These are phyloP conservation scores for Colletotrichum sp. DNA, from an alignment of 2,329 filamentous ascomycete genomes.

Conservation along the genomic window DNA sequence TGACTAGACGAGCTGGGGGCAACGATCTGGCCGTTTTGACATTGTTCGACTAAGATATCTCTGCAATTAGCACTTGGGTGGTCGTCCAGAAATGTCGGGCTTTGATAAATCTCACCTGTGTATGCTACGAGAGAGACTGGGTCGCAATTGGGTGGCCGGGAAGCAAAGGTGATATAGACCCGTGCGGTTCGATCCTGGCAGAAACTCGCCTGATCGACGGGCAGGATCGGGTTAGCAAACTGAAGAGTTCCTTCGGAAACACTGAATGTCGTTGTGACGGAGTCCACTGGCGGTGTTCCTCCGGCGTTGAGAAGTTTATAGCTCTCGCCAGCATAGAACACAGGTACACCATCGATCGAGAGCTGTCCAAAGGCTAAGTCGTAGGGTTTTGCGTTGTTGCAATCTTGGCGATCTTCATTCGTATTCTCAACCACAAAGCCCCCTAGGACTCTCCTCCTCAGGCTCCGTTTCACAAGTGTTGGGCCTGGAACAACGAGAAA, in stretches of 20 bases:
- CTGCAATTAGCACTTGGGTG: not conserved
- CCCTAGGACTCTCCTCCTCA: not conserved
- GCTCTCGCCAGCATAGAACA: not conserved
- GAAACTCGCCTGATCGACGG: not conserved
- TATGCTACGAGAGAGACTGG: not conserved
- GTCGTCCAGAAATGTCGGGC: rapidly evolving
- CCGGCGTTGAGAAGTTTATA: not conserved
- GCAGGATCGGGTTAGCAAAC: not conserved
- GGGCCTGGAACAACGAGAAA: not conserved
- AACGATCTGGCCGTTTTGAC: not conserved
- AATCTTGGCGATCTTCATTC: not conserved
- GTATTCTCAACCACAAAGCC: not conserved
- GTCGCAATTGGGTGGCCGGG: not conserved
- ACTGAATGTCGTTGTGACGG: not conserved
- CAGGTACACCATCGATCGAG: not conserved
- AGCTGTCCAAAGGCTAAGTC: not conserved
- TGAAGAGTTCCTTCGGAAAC: not conserved
- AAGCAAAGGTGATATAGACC: not conserved
- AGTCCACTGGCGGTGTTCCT: not conserved
- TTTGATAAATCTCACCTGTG: not conserved
- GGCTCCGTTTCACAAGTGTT: not conserved
- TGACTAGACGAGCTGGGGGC: not conserved
- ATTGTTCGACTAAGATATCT: not conserved
- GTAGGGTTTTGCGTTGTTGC: not conserved
- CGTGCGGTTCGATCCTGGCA: not conserved